Evolutionary conservation across 192 early-diverging fungal species (phyloP), one percentile per base, ranked within the genome.

Genomic region (Linderina pennispora): DNA sequence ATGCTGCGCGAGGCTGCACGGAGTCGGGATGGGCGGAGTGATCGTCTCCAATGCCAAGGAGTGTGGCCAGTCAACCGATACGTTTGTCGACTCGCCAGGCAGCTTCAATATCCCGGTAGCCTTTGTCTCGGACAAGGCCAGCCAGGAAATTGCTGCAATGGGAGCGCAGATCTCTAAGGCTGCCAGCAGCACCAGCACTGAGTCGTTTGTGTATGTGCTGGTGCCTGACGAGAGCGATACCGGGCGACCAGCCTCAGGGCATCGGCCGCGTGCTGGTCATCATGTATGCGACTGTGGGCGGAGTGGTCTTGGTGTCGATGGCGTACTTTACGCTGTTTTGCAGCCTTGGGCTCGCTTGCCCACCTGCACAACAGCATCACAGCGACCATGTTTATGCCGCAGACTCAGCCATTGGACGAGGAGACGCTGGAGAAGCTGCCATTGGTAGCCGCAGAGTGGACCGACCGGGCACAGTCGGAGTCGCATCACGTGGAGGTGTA

Each of bases 1-100:
- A 52, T 55, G 20, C 26, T 71, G 7, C 55, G 22, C 23, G 48
- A 59, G 46, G 67, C 55, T 9, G 45, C 24, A 16, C 55, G 47
- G 9, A 24, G 45, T 14, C n/a, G 67, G 52, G 1, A 46, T 55
- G 28, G 51, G 43, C 19, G 67, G 67, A 13, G 40, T 71, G 10
- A 33, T 71, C 4, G 35, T 71, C 8, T 49, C 55, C 36, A 71
- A 71, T 43, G 58, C 60, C n/a, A 59, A 62, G 38, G 40, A 43
- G 34, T 71, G 67, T 28, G 60, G 60, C 8, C 46, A 48, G 21
- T 52, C 67, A 15, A 70, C 54, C 6, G 42, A 54, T 22, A 43
- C 51, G 38, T 59, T 71, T 23, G 24, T 71, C 17, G 55, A 70
- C 10, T 57, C 51, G 9, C 40, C 59, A 9, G 22, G 49, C 21